A percentile compares a stretch with the other conserved stretches of the same genome.
Evolutionary conservation across 805 yeast species (phyloP).

Genomic region (Wickerhamomyces chambardii): DNA sequence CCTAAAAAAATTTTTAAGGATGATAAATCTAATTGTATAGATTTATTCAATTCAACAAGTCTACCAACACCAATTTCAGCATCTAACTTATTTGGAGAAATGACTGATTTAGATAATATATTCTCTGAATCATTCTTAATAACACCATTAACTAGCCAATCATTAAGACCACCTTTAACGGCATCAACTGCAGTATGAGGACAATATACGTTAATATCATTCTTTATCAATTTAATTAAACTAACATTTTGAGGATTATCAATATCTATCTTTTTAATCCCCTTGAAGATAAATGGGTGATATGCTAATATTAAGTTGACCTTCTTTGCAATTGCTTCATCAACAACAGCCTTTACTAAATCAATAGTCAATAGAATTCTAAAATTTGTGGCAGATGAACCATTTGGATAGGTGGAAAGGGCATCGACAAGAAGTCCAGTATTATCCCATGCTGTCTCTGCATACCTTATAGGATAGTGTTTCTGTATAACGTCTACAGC

Average conservation of each 20-base stretch:
- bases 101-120: slow-evolving; percentile 21
- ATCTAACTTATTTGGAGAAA: slow-evolving; percentile 31
- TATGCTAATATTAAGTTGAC: slow-evolving; percentile 70
- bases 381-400: slow-evolving; percentile 9
- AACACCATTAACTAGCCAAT: slow-evolving; percentile 71
- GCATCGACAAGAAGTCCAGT: slow-evolving; percentile 86
- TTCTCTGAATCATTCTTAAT: slow-evolving; percentile 20
- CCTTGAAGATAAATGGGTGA: slow-evolving; percentile 90
- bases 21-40: slow-evolving; percentile 33
- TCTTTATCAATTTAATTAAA: slow-evolving; percentile 58
- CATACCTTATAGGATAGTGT: slow-evolving; percentile 72
- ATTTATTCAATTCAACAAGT: slow-evolving; percentile 36
- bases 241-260: slow-evolving; percentile 76
- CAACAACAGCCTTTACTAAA: slow-evolving; percentile 72
- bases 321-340: slow-evolving; percentile 62
- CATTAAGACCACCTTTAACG: slow-evolving; percentile 88
- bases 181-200: slow-evolving; percentile 98
- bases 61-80: slow-evolving; percentile 79
- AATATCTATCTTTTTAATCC: slow-evolving; percentile 66
- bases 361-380: slow-evolving; percentile 68
- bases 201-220: slow-evolving; percentile 81
- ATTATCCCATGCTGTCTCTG: slow-evolving; percentile 92
- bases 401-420: slow-evolving; percentile 20
- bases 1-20: slow-evolving; percentile 46
- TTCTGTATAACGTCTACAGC: slow-evolving; percentile 51